These are phyloP conservation scores for Rhizopogon sp. DNA, from an alignment of 768 basidiomycete species.

Conservation along the genomic window DNA sequence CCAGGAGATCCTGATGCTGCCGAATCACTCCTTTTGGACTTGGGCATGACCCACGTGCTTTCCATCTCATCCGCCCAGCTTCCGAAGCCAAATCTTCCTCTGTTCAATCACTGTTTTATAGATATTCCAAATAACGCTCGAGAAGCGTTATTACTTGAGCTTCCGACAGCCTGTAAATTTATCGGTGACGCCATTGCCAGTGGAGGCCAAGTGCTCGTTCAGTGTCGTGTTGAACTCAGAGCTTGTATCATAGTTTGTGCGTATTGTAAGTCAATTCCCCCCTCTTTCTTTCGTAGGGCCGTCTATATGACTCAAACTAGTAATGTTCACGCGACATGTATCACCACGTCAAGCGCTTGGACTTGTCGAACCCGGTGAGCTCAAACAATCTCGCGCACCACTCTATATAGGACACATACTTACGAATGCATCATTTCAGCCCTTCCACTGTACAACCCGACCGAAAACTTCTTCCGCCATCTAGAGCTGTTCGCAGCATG, in stretches of 20 bases:
- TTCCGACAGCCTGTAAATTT: slow-evolving; percentile 43
- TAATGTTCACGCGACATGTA: slow-evolving; percentile 40
- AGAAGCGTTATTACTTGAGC: slow-evolving; percentile 38
- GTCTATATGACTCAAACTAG: slow-evolving; percentile 21
- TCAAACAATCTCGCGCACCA: not conserved
- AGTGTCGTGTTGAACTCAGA: slow-evolving; percentile 48
- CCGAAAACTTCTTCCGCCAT: slow-evolving; percentile 39
- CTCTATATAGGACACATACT: not conserved
- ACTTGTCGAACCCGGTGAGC: slow-evolving; percentile 39
- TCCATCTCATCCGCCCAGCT: slow-evolving; percentile 50
- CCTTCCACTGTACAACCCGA: slow-evolving; percentile 51
- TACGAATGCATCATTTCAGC: slow-evolving; percentile 22
- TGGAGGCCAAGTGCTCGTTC: slow-evolving; percentile 47
- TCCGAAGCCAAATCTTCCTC: slow-evolving; percentile 25
- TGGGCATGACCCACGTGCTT: slow-evolving; percentile 50
- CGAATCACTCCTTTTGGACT: slow-evolving; percentile 43
- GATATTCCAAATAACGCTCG: slow-evolving; percentile 33
- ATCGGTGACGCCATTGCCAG: slow-evolving; percentile 36
- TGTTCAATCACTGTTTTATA: slow-evolving; percentile 37
- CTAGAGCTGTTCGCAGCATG: slow-evolving; percentile 44
- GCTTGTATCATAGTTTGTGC: slow-evolving; percentile 51
- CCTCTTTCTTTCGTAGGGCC: not conserved
- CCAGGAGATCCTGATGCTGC: slow-evolving; percentile 48
- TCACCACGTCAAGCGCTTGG: slow-evolving; percentile 35
- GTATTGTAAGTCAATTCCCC: slow-evolving; percentile 36